Base-by-base conservation (phyloP, 2,329 filamentous ascomycete genomes). In the Alternaria burnsii region DNA sequence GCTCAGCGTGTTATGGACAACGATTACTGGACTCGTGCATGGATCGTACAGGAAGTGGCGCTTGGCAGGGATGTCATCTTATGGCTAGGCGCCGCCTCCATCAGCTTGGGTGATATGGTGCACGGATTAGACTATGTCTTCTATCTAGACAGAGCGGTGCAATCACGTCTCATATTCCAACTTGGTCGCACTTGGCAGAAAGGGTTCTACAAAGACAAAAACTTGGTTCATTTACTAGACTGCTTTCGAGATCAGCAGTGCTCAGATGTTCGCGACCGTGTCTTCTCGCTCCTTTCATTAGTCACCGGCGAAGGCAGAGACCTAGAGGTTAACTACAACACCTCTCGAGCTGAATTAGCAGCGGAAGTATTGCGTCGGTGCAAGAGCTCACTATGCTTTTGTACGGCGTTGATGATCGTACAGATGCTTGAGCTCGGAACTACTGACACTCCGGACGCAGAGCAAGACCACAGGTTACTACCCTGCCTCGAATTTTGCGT, bases 241-340 rank as follows among this genome's bases (percentile, higher is more conserved):
- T 6, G n/a, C 10, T 54, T 50, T 28, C 53, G 42, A 4, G 34
- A 52, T 10, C 44, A 55, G 12, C 18, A 52, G 14, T 63, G 61
- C 36, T 30, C 20, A 5, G 52, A 60, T n/a, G 16, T 44, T 10
- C 61, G 61, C 12, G 61, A 60, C 34, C 53, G 54, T 18, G 22
- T 63, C 20, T 60, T 48, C n/a, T 60, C 61, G 2, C 46, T 63
- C 10, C 44, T 57, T 12, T 41, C 61, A 8, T 28, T 58, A 2
- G 55, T 30, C 9, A 30, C 42, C n/a, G 28, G 22, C n/a, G 51
- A 53, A 2, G 10, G 20, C 51, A 58, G 26, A 32, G 9, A 54
- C 1, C 54, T 51, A 3, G n/a, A 56, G 40, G 46, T 60, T 20
- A 18, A 63, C 14, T 63, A 34, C n/a, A 10, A 48, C 10, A 22